A percentile compares a stretch with the other conserved stretches of the same genome.
Evolutionary conservation across 768 basidiomycete genomes (phyloP).

Genomic region (Boletus edulis): DNA sequence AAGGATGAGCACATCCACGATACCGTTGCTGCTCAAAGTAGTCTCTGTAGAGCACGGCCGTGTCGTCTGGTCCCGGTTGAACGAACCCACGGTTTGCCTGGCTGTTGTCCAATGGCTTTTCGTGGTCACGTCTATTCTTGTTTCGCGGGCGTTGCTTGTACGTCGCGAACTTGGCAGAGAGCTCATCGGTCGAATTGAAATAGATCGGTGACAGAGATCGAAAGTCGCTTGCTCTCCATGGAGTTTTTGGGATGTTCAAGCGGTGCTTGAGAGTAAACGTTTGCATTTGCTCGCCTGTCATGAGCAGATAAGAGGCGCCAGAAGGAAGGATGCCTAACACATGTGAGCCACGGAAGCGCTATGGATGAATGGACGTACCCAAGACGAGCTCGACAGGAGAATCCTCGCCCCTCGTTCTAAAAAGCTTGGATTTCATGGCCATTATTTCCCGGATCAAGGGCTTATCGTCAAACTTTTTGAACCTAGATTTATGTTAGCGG

Average conservation of each 20-base stretch:
- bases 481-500: constrained; percentile 16
- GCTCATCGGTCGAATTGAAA: constrained; percentile 32
- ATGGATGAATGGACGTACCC: constrained; percentile 31
- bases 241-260: constrained; percentile 10
- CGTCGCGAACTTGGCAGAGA: constrained; percentile 37
- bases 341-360: background rate
- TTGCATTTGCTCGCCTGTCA: constrained; percentile 34
- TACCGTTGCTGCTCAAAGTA: constrained; percentile 48
- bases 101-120: constrained; percentile 34
- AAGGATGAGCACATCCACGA: background rate
- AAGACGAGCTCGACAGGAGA: constrained; percentile 41
- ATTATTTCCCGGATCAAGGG: constrained; percentile 30
- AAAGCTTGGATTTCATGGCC: constrained; percentile 24
- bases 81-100: constrained; percentile 41
- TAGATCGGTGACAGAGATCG: constrained; percentile 49
- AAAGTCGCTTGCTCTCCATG: constrained; percentile 29
- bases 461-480: constrained; percentile 35
- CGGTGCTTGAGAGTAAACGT: constrained; percentile 19
- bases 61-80: constrained; percentile 14
- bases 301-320: constrained; percentile 46
- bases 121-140: constrained; percentile 22
- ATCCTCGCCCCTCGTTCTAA: constrained; percentile 27
- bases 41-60: constrained; percentile 29
- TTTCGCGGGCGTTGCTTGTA: constrained; percentile 40
- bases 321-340: constrained; percentile 40